Evolutionary conservation across 805 yeast species (phyloP).

Genomic region (Saccharomycopsis olivae): DNA sequence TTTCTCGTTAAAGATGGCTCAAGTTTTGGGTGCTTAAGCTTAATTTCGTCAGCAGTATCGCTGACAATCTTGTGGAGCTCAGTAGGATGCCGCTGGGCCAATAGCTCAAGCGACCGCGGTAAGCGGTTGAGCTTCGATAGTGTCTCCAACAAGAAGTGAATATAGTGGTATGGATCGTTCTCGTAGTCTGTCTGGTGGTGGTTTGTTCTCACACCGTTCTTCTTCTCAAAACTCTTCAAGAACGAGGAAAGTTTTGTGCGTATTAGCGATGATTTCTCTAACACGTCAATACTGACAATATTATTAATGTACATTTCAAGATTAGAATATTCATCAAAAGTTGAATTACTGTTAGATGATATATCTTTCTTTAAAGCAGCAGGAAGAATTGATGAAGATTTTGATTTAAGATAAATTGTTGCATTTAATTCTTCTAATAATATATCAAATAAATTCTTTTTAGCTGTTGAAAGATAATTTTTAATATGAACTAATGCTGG

Average conservation of each 20-base stretch:
- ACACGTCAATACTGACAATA: slow-evolving; percentile 47
- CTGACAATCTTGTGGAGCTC: slow-evolving; percentile 58
- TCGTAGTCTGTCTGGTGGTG: slow-evolving; percentile 27
- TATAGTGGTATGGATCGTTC: slow-evolving; percentile 41
- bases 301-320: slow-evolving; percentile 46
- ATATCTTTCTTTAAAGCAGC: slow-evolving; percentile 13
- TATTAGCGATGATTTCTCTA: slow-evolving; percentile 35
- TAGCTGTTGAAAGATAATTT: slow-evolving; percentile 43
- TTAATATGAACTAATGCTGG: slow-evolving; percentile 42
- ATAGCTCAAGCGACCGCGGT: slow-evolving; percentile 42
- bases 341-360: slow-evolving; percentile 1
- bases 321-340: slow-evolving; percentile 26
- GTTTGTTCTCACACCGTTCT: slow-evolving; percentile 24
- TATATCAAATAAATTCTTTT: slow-evolving; percentile 53
- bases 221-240: slow-evolving; percentile 22
- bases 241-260: slow-evolving; percentile 29
- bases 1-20: background rate
- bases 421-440: slow-evolving; percentile 68
- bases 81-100: slow-evolving; percentile 42
- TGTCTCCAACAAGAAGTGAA: slow-evolving; percentile 42
- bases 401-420: slow-evolving; percentile 44
- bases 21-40: slow-evolving; percentile 36
- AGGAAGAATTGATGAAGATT: slow-evolving; percentile 12
- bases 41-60: slow-evolving; percentile 54
- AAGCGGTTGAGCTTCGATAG: slow-evolving; percentile 52